phyloP scores from a whole-genome alignment of 2,329 filamentous ascomycete genomes.

The Neonectria ditissima region DNA sequence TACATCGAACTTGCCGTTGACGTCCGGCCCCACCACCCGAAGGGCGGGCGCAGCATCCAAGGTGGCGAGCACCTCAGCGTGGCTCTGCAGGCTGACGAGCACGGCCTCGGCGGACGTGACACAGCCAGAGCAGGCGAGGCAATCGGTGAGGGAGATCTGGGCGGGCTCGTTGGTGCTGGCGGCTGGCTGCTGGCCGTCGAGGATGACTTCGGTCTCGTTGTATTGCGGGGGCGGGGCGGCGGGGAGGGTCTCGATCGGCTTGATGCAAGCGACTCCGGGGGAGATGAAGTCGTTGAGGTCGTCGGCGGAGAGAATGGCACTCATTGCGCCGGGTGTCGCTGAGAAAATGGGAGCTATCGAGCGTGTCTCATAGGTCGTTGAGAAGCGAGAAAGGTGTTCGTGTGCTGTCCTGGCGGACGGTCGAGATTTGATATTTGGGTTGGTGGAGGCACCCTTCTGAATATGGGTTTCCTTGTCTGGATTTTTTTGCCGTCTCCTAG shows the following conservation, averaged over 20 bases:
- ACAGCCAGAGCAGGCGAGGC: constrained; percentile 95
- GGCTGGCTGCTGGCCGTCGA: constrained; percentile 80
- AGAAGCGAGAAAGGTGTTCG: constrained; percentile 5
- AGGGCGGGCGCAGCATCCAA: constrained; percentile 75
- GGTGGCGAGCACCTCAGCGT: constrained; percentile 87
- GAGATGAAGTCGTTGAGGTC: constrained; percentile 99
- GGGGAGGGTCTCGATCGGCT: constrained; percentile 93
- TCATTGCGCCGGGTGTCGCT: constrained; percentile 72
- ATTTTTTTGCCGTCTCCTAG: constrained; percentile 22
- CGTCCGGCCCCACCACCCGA: constrained; percentile 50
- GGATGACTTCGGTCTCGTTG: constrained; percentile 85
- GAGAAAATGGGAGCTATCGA: background rate
- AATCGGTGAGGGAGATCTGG: constrained; percentile 96
- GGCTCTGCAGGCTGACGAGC: constrained; percentile 93
- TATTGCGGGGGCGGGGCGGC: constrained; percentile 55
- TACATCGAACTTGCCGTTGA: constrained; percentile 53
- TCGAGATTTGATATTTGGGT: constrained; percentile 3
- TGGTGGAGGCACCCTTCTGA: constrained; percentile 23
- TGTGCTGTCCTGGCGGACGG: constrained; percentile 25
- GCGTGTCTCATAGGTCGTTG: constrained; percentile 9
- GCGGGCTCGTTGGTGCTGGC: constrained; percentile 75
- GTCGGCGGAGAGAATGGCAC: constrained; percentile 95
- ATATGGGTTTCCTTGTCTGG: constrained; percentile 18
- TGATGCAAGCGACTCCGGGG: constrained; percentile 97
- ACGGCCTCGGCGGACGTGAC: constrained; percentile 98